These are phyloP conservation scores for Trichosporon faecale DNA, from an alignment of 1,284 basidiomycete species.

Conservation along the genomic window DNA sequence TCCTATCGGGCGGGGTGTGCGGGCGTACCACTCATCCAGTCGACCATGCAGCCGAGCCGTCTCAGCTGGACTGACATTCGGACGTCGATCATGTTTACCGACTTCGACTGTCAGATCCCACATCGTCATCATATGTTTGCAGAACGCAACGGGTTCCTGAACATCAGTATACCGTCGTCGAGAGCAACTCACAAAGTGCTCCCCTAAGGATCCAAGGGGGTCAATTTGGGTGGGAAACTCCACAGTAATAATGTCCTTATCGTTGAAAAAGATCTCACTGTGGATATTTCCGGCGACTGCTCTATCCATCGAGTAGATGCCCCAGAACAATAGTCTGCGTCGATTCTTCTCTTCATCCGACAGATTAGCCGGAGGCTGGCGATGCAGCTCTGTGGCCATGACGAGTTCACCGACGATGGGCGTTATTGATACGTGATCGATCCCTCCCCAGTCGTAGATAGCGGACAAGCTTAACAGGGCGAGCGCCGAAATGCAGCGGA, in stretches of 20 bases:
- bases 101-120: not conserved
- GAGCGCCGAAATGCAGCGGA: conserved; percentile 1
- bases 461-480: not conserved
- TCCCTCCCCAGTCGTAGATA: conserved; percentile 2
- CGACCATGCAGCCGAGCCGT: conserved; percentile 1
- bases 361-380: not conserved
- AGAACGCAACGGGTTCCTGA: conserved; percentile 4
- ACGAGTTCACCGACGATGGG: not conserved
- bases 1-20: not conserved
- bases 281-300: conserved; percentile 6
- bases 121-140: conserved; percentile 3
- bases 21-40: conserved; percentile 7
- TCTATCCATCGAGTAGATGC: conserved; percentile 9
- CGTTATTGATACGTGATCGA: not conserved
- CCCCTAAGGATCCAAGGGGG: not conserved
- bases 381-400: not conserved
- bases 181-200: not conserved
- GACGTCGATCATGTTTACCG: not conserved
- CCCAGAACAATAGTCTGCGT: not conserved
- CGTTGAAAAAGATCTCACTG: conserved; percentile 3
- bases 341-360: conserved; percentile 4
- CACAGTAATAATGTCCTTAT: conserved; percentile 1
- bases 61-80: not conserved
- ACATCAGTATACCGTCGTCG: not conserved
- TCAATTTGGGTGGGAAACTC: conserved; percentile 1